Base-by-base conservation (phyloP, 192 early-diverging fungal genomes). In the Coemansia brasiliensis region DNA sequence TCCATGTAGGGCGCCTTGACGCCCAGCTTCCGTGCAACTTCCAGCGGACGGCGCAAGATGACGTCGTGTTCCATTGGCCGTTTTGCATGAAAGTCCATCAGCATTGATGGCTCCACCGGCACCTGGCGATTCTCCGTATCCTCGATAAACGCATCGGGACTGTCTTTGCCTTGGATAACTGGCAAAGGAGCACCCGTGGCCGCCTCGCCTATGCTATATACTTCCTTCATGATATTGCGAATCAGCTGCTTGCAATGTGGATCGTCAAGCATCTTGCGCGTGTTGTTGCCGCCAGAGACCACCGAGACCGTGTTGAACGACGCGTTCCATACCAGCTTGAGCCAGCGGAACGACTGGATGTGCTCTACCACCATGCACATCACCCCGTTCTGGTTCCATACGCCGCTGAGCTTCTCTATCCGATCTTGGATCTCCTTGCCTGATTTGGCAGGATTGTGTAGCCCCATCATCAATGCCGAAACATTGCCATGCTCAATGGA, bases 241-340 rank as follows among this genome's bases (percentile, higher is more conserved):
- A 79, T 63, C 46, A 85, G 66, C 12, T 57, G 48, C 13, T 60
- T 56, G 49, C 83, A 79, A 20, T 69, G 57, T 11, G 76, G 62
- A 51, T 84, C 61, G 3, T 57, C 74, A 11, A 88, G 65, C 54
- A 90, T 79, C 46, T 81, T 57, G 16, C 70, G 67, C 4, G 84
- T 86, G 52, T 85, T 74, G 50, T 83, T 62, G 46, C 80, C 74
- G 6, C 80, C 80, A 0, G 86, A 81, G 0, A 85, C 60, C 4
- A 87, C 83, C n/a, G 85, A 84, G 10, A 88, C 76, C 0, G 86
- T 81, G 38, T 86, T 86, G 67, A 90, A 86, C 6, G 85, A 80
- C 10, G 82, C 86, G 55, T 88, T 90, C 88, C 88, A 90, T n/a
- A 87, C 82, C 3, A 88, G 61, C 57, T 90, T 90, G 20, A 80